Evolutionary conservation across 1,139 yeast species (phyloP), one percentile per base, ranked within the genome.

Genomic region (Yamadazyma buinensis): DNA sequence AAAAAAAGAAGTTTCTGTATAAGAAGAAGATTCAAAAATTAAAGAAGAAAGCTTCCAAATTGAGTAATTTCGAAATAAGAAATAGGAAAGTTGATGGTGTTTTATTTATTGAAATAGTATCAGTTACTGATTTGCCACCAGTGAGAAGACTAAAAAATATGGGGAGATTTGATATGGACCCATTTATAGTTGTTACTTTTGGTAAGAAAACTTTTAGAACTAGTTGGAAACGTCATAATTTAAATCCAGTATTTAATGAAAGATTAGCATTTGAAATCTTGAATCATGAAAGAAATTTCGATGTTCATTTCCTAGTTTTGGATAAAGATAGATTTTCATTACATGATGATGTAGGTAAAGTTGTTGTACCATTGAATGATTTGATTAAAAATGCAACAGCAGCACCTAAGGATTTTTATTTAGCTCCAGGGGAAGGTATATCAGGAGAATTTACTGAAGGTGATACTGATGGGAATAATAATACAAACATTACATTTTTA

Each of bases 141-240:
- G 64, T 77, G 30, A 69, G 64, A 37, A 79, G 75, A 46, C 62
- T 76, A 23, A 70, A 75, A 41, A 67, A 90, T 15, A 77, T 88
- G 15, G 81, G 92, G 0, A 34, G 49, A 19, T 92, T 83, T 51
- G 96, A 88, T 55, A 86, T 92, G 95, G 98, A 92, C 52, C 97
- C 98, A 0, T 92, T 90, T 60, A 95, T 90, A 5, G 92, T 90
- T 13, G 81, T 86, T 1, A 81, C 96, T 0, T 87, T 90, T 56
- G 97, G 97, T 10, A 83, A 85, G 51, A 83, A 84, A 43, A 87
- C 94, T 0, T 90, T 79, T 55, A 75, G 95, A 46, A 88, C 97
- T 0, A 82, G 92, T 17, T 84, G 88, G 80, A 76, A 81, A 47
- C 75, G 87, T 20, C 97, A 90, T 52, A 83, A 86, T 1, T 59